Evolutionary conservation across 2,329 filamentous ascomycete genomes (phyloP), one percentile per base, ranked within the genome.

Genomic region (Leptographium radiaticola): DNA sequence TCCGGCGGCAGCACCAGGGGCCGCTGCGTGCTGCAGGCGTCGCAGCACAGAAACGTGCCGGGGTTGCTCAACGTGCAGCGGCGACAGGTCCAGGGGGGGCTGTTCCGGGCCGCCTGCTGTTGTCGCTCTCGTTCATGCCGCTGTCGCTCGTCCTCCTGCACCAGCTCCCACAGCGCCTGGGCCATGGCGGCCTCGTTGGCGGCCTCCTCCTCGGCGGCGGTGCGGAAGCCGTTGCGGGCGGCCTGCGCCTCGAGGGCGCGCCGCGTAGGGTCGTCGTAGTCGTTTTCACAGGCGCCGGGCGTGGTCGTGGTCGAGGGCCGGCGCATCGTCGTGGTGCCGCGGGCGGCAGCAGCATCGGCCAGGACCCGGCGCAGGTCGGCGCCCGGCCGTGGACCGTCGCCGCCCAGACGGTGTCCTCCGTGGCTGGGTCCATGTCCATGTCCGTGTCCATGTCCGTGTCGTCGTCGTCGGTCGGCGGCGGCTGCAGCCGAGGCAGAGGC

Each of bases 141-240:
- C 42, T 62, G 62, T 57, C 66, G 69, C 57, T 86, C 79, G 57
- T 95, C 89, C 64, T 95, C 83, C 63, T 94, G 86, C 31, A 93
- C 84, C 18, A 95, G 73, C 62, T 96, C 90, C 71, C 87, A 89
- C 36, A 94, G 73, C 0, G 89, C 89, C 62, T 90, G 82, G 52
- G 89, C 82, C 57, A 95, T 95, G 6, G 90, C 90, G 30, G 80
- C 76, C 54, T 95, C 88, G 61, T 95, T 94, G 4, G 89, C 90
- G 60, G 89, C 84, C 53, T 95, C 89, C 65, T 94, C 87, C 59
- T 94, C 88, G 0, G 88, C 89, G 62, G 87, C 80, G 0, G 89
- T 96, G 56, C 77, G 79, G 70, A 94, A 91, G 0, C 89, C 87
- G 59, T 85, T 85, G 54, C 74, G 74, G 7, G 80, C 81, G 4